phyloP scores from a whole-genome alignment of 208 protist genomes.

The Hexamita inflata region DNA sequence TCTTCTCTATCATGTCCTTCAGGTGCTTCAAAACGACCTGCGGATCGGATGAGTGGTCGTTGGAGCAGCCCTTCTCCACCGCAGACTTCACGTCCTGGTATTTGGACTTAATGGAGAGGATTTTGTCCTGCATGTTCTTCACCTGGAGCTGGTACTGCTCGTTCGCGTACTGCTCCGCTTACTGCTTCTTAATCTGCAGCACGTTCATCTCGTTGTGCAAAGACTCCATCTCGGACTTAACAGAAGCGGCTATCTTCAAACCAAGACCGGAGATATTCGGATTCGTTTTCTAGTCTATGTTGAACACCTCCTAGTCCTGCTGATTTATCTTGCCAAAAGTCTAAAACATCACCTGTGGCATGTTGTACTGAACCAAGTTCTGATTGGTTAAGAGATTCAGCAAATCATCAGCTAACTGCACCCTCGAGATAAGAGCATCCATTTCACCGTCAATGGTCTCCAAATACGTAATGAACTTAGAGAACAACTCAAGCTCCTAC shows the following conservation, averaged over 20 bases:
- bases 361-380: background rate
- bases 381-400: background rate
- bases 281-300: background rate
- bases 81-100: background rate
- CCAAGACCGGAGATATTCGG: background rate
- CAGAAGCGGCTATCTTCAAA: background rate
- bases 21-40: background rate
- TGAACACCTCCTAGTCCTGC: background rate
- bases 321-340: background rate
- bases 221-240: background rate
- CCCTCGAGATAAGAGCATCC: background rate
- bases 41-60: background rate
- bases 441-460: constrained; percentile 6
- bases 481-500: background rate
- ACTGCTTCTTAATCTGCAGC: background rate
- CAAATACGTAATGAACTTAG: background rate
- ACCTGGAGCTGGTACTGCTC: background rate
- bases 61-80: background rate
- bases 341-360: background rate
- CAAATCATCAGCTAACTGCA: constrained; percentile 10
- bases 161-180: background rate
- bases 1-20: background rate
- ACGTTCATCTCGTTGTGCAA: background rate
- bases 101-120: background rate
- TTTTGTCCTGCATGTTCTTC: background rate